Evolutionary conservation across 2,329 filamentous ascomycete genomes (phyloP).

Genomic region (Arthrobotrys iridis): DNA sequence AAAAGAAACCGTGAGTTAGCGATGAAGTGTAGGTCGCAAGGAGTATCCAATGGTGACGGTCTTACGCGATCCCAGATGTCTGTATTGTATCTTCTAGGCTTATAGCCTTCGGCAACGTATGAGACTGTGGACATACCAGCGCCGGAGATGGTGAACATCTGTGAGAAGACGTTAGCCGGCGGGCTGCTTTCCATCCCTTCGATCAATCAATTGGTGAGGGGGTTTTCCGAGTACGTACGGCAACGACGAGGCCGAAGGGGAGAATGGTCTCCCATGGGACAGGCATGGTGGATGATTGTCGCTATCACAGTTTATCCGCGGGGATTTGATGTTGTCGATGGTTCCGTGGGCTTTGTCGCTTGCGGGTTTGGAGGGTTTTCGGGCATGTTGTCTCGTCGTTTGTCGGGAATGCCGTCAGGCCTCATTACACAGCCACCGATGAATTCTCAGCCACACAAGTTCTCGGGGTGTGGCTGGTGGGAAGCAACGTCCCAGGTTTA

Average conservation of each 20-base stretch:
- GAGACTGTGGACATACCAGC: slow-evolving; percentile 69
- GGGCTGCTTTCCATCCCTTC: background rate
- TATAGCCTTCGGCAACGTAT: slow-evolving; percentile 70
- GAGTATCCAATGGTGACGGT: slow-evolving; percentile 29
- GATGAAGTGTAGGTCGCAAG: background rate
- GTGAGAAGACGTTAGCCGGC: slow-evolving; percentile 24
- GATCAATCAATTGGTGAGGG: slow-evolving; percentile 26
- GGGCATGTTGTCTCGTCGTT: background rate
- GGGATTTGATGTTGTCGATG: slow-evolving; percentile 39
- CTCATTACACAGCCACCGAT: background rate
- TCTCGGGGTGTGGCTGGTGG: slow-evolving; percentile 20
- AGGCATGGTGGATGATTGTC: slow-evolving; percentile 66
- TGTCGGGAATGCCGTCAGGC: background rate
- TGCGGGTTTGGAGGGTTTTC: background rate
- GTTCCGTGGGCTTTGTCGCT: slow-evolving; percentile 33
- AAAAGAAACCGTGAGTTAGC: slow-evolving; percentile 60
- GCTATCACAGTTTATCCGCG: slow-evolving; percentile 24
- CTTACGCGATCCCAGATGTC: slow-evolving; percentile 73
- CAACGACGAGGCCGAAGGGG: slow-evolving; percentile 73
- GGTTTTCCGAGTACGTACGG: slow-evolving; percentile 63
- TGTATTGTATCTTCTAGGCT: slow-evolving; percentile 70
- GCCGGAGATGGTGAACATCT: slow-evolving; percentile 74
- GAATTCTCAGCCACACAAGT: slow-evolving; percentile 8
- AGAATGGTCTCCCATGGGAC: slow-evolving; percentile 73
- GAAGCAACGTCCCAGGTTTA: slow-evolving; percentile 30